Evolutionary conservation across 495 filamentous ascomycete genomes (phyloP), one percentile per base, ranked within the genome.

Genomic region (Venustampulla echinocandica): DNA sequence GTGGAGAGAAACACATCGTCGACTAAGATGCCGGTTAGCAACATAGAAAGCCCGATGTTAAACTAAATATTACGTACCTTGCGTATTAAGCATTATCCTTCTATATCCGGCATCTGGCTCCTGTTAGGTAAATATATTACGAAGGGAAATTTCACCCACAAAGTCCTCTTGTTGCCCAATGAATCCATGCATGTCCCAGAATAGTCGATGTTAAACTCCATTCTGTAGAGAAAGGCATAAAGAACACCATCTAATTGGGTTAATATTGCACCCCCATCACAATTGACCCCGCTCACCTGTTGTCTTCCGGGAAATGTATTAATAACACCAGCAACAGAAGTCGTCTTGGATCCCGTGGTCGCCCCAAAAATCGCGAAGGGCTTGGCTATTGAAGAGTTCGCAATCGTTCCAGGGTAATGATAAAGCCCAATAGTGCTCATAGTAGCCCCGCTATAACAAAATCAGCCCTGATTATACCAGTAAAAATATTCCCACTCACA

Each of bases 1-100:
- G 77, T 74, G 36, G 66, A 61, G 3, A 81, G 61, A 49, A 80
- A 72, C 71, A 82, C 75, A 56, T 82, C 78, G 53, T 82, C 78
- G 18, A 82, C 74, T 60, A 30, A 30, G 7, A 30, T n/a, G 27
- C 27, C 27, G 27, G 27, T 30, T 7, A 7, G 7, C 27, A 30
- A n/a, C 27, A 30, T 30, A 30, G 27, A 23, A 21, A 13, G 21
- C 3, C 11, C 17, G 28, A 19, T 17, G 7, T 10, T 28, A 7
- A 3, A 35, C n/a, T 20, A 17, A 39, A 1, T 1, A 10, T 19
- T 1, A 38, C n/a, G 10, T 32, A 44, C 41, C 47, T 40, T 46
- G 48, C 3, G 48, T 45, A 20, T 50, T 43, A 10, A 50, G 39
- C 25, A 35, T 50, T 1, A 27, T 23, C 22, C 49, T 5, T 5